These are phyloP conservation scores for Sarcodon sp. DNA, from an alignment of 768 basidiomycete genomes.

Conservation along the genomic window DNA sequence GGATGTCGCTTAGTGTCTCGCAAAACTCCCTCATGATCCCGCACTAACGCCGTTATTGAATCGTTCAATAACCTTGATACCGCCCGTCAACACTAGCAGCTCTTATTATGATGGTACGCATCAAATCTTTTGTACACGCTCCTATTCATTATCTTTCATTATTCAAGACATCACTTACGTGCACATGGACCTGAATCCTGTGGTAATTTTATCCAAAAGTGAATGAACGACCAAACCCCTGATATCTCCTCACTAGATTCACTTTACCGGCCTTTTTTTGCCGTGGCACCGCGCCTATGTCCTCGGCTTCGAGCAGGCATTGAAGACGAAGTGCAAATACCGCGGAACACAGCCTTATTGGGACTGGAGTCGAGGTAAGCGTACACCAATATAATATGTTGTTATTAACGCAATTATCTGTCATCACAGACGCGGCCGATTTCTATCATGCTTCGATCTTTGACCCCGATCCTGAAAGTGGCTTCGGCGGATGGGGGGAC, in stretches of 20 bases:
- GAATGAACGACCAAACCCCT: too few species aligned
- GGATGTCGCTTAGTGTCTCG: conserved; percentile 4
- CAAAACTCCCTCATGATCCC: conserved; percentile 7
- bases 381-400: background rate
- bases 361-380: conserved; percentile 16
- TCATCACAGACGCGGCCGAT: conserved; percentile 10
- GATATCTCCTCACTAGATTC: conserved; percentile 6
- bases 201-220: background rate
- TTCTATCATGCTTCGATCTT: conserved; percentile 10
- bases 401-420: background rate
- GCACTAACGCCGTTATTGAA: conserved; percentile 3
- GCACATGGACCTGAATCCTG: conserved; percentile 16
- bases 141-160: background rate
- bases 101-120: conserved; percentile 9
- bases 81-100: conserved; percentile 4
- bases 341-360: conserved; percentile 14
- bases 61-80: conserved; percentile 4
- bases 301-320: conserved; percentile 8
- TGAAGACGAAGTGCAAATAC: conserved; percentile 12
- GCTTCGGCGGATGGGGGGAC: conserved; percentile 17
- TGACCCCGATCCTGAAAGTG: conserved; percentile 8
- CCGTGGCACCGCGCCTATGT: conserved; percentile 17
- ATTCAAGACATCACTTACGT: conserved; percentile 11
- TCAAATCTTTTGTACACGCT: background rate
- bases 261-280: conserved; percentile 13